These are phyloP conservation scores for Mallotus nudiflorus DNA, from an alignment of 345 rosid genomes.

Conservation along the genomic window DNA sequence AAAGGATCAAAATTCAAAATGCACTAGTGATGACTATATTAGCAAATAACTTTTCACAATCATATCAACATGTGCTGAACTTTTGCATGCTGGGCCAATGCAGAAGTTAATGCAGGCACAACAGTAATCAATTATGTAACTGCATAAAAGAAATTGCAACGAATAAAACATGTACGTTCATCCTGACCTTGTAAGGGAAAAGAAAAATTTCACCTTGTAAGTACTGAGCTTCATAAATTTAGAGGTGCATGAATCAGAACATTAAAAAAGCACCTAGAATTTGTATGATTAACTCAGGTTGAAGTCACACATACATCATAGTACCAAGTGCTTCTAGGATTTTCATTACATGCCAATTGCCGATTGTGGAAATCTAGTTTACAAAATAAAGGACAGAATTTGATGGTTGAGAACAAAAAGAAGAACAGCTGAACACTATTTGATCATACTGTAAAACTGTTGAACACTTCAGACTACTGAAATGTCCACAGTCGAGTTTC, in stretches of 20 bases:
- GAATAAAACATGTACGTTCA: neutral
- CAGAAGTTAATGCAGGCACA: neutral
- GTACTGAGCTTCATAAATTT: neutral
- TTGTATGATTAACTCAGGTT: neutral
- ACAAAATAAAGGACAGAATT: neutral
- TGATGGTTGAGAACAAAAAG: neutral
- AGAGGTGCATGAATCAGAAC: neutral
- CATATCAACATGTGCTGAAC: neutral
- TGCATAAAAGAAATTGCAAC: neutral
- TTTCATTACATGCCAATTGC: neutral
- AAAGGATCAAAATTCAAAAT: no score
- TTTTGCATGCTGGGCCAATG: no score
- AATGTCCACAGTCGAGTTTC: neutral
- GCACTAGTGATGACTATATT: neutral
- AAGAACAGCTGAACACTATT: neutral
- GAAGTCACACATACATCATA: constrained; percentile 2
- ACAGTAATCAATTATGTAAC: neutral
- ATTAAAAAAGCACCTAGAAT: neutral
- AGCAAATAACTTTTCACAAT: neutral
- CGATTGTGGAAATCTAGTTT: neutral
- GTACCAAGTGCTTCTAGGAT: neutral
- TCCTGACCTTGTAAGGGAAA: neutral
- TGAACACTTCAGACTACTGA: neutral
- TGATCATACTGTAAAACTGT: no score
- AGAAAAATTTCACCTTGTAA: neutral